A percentile compares a stretch with the other conserved stretches of the same genome.
Evolutionary conservation across 2,329 filamentous ascomycete genomes (phyloP).

Genomic region (Colletotrichum euphorbiae): DNA sequence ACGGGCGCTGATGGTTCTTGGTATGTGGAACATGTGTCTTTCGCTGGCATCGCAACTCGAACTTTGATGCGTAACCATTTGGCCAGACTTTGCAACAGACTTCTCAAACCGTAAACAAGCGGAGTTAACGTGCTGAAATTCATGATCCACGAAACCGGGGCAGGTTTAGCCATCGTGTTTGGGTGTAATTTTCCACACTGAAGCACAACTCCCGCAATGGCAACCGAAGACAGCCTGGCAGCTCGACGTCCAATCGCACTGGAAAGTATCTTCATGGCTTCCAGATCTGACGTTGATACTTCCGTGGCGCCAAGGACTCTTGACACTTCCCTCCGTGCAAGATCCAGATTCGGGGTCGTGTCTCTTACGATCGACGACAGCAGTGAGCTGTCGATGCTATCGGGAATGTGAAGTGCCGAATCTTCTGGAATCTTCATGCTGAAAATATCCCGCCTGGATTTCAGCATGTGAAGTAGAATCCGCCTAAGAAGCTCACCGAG

Average conservation of each 20-base stretch:
- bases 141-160: background rate
- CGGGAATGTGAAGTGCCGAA: slow-evolving; percentile 66
- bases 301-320: slow-evolving; percentile 55
- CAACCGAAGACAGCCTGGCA: slow-evolving; percentile 41
- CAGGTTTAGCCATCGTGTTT: background rate
- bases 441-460: slow-evolving; percentile 2
- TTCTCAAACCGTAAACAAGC: slow-evolving; percentile 14
- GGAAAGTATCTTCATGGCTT: slow-evolving; percentile 70
- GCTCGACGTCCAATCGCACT: slow-evolving; percentile 41
- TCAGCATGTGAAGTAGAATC: slow-evolving; percentile 63
- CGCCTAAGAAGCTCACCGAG: slow-evolving; percentile 80
- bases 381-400: slow-evolving; percentile 77
- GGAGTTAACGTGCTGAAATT: slow-evolving; percentile 13
- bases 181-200: slow-evolving; percentile 40
- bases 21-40: background rate
- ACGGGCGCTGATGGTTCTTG: rapidly evolving
- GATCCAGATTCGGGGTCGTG: slow-evolving; percentile 62
- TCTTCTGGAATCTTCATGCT: slow-evolving; percentile 8
- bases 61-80: slow-evolving; percentile 14
- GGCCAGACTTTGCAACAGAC: slow-evolving; percentile 6
- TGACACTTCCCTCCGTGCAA: slow-evolving; percentile 52
- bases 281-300: slow-evolving; percentile 66
- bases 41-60: background rate
- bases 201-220: slow-evolving; percentile 43
- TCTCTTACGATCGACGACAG: slow-evolving; percentile 73